Evolutionary conservation across 2,329 filamentous ascomycete genomes (phyloP).

Genomic region (Neofusicoccum cordaticola): DNA sequence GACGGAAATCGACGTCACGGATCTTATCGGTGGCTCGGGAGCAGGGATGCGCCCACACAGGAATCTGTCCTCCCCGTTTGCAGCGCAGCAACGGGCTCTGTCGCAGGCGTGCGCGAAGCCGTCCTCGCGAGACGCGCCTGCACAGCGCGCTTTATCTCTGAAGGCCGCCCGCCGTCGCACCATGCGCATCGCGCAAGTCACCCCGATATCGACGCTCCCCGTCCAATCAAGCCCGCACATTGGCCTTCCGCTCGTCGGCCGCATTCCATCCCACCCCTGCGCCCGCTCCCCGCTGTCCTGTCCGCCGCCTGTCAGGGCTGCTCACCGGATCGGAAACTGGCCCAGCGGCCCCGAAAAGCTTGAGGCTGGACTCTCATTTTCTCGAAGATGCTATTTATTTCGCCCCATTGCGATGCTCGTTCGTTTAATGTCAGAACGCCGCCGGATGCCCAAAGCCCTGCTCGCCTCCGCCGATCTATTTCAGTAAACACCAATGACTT

Average conservation of each 20-base stretch:
- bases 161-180: not conserved
- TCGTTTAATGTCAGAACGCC: not conserved
- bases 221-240: slow-evolving; percentile 15
- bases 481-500: not conserved
- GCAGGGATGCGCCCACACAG: not conserved
- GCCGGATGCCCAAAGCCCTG: not conserved
- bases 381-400: not conserved
- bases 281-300: not conserved
- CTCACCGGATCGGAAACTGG: not conserved
- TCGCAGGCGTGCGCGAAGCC: not conserved
- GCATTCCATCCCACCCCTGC: not conserved
- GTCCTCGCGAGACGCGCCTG: not conserved
- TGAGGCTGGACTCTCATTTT: not conserved
- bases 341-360: slow-evolving; percentile 2
- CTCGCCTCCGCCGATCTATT: slow-evolving; percentile 4
- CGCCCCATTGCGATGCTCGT: not conserved
- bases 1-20: not conserved
- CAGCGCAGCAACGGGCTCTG: not conserved
- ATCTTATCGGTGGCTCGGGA: slow-evolving; percentile 9
- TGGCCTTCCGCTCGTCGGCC: not conserved
- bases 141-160: not conserved
- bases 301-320: not conserved
- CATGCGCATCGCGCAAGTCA: not conserved
- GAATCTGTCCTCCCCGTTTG: not conserved
- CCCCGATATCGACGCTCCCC: not conserved